Evolutionary conservation across 2,329 filamentous ascomycete genomes (phyloP).

Genomic region (Nannizziopsis barbatae): DNA sequence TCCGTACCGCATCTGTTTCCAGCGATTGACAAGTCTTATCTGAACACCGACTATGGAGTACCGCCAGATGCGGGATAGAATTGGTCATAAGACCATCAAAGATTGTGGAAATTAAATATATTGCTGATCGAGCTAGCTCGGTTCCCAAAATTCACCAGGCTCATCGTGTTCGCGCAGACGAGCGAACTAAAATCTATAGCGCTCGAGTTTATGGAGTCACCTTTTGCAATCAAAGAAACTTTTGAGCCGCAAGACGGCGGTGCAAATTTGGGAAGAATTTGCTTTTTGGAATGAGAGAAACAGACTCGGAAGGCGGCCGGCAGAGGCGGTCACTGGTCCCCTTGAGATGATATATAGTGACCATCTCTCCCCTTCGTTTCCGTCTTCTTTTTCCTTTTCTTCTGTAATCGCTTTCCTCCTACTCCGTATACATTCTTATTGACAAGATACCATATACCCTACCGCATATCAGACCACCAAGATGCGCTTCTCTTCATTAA

Average conservation of each 20-base stretch:
- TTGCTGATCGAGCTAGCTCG: too few relatives aligned
- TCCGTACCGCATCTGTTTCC: too few relatives aligned
- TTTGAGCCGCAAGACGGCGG: constrained; percentile 6
- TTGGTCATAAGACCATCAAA: too few relatives aligned
- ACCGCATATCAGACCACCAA: not conserved
- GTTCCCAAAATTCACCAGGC: too few relatives aligned
- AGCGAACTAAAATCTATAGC: not conserved
- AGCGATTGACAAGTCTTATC: too few relatives aligned
- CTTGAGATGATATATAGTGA: not conserved
- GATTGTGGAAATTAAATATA: too few relatives aligned
- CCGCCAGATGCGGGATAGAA: too few relatives aligned
- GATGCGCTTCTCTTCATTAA: constrained; percentile 9
- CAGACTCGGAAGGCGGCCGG: not conserved
- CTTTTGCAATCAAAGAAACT: constrained; percentile 1
- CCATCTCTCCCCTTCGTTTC: not conserved
- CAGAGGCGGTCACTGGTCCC: not conserved
- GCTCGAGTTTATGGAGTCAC: not conserved
- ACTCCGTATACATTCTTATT: not conserved
- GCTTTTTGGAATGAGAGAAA: not conserved
- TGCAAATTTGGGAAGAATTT: not conserved
- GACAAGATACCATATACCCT: not conserved
- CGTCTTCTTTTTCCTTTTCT: not conserved
- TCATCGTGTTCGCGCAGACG: too few relatives aligned
- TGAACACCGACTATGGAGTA: too few relatives aligned
- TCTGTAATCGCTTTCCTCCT: not conserved